Percentiles rank a stretch among this genome's conserved stretches.
phyloP scores from a whole-genome alignment of 345 rosid genomes.

The Gossypium ekmanianum region DNA sequence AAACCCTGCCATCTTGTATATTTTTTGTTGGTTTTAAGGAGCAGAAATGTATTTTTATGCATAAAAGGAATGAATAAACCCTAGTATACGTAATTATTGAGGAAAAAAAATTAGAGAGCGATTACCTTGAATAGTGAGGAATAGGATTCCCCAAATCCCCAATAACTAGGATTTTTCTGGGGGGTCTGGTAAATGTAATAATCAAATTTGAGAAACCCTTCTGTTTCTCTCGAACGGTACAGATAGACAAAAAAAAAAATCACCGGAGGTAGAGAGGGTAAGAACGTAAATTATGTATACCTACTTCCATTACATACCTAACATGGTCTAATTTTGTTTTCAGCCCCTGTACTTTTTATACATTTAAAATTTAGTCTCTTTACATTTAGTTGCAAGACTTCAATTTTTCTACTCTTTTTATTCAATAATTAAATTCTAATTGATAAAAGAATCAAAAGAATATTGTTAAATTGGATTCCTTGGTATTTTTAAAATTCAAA shows the following conservation, averaged over 20 bases:
- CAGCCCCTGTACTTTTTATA: no score
- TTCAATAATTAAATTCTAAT: no score
- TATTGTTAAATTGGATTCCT: no score
- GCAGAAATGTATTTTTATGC: not conserved
- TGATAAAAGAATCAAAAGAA: no score
- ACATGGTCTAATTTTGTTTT: no score
- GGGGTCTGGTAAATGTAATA: not conserved
- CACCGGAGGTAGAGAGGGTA: not conserved
- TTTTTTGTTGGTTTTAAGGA: not conserved
- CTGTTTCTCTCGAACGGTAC: not conserved
- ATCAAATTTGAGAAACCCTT: not conserved
- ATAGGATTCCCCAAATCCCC: not conserved
- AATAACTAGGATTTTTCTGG: not conserved
- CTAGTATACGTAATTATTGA: not conserved
- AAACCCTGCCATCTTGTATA: not conserved
- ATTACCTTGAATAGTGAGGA: conserved; percentile 14
- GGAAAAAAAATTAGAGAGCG: not conserved
- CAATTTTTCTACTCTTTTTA: no score
- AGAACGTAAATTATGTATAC: not conserved
- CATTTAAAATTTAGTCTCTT: no score
- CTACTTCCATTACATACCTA: no score
- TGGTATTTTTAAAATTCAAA: no score
- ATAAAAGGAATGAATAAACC: not conserved
- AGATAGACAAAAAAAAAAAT: not conserved
- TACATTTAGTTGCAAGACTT: no score